Base-by-base conservation (phyloP, 1,284 basidiomycete genomes). In the Tremellales sp. region DNA sequence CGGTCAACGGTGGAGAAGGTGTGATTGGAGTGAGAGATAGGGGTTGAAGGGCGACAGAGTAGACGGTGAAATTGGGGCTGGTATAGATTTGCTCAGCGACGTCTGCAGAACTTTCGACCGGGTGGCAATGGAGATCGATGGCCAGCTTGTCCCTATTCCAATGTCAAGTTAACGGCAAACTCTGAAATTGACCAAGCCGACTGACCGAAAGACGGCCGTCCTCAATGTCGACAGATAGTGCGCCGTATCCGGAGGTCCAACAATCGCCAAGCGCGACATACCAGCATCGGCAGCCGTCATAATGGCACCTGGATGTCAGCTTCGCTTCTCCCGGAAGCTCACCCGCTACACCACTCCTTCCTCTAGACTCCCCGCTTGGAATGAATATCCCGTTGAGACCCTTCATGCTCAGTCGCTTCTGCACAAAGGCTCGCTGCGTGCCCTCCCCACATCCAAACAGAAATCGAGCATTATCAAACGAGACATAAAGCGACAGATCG, bases 401-500 rank as follows among this genome's bases (percentile, higher is more conserved):
- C 59, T 77, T 80, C 77, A 84, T 81, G 36, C 79, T 79, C 29
- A 78, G 71, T 50, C 75, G 75, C 55, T 81, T 82, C 71, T 91
- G 84, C 6, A 83, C 71, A 58, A 85, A 85, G 0, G 83, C 73
- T 27, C 91, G 76, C 41, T 83, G 83, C 0, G 84, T 84, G 46
- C 85, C 87, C 66, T 94, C 90, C 5, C 86, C 83, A 2, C 78
- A 82, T 69, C 93, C 92, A 76, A 94, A 89, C 42, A 92, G 76
- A 59, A 91, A 93, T 60, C 87, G 85, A 6, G 78, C 82, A 40
- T 81, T 77, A 59, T 87, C 85, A 62, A 90, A 88, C 5, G 80
- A 76, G 48, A 92, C 72, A 50, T 86, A 72, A 24, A 93, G 72
- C 3, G 83, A 78, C 0, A 89, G 82, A 57, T 90, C 85, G 1